Percentiles rank a stretch among this genome's conserved stretches.
phyloP scores from a whole-genome alignment of 2,329 filamentous ascomycete species.

The Cyphellophora attinorum region DNA sequence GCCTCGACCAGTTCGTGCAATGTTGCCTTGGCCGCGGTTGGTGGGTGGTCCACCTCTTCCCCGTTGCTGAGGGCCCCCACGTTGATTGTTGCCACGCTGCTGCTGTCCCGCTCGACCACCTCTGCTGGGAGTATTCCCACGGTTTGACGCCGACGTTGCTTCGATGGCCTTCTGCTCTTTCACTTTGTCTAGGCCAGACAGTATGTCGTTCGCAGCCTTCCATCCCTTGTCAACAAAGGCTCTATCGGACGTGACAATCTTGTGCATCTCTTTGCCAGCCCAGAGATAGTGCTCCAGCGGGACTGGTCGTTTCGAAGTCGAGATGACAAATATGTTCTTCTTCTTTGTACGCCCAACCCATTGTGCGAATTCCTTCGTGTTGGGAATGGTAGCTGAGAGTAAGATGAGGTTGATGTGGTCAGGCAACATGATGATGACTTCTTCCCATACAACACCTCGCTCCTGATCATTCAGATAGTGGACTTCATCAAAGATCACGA shows the following conservation, averaged over 20 bases:
- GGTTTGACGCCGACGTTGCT: constrained; percentile 23
- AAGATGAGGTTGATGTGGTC: constrained; percentile 94
- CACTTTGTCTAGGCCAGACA: constrained; percentile 72
- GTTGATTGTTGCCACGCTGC: constrained; percentile 43
- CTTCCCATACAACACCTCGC: constrained; percentile 96
- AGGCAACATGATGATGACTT: constrained; percentile 98
- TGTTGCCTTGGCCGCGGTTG: constrained; percentile 63
- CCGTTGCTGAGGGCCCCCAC: constrained; percentile 44
- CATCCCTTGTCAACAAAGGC: constrained; percentile 85
- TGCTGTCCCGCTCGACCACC: constrained; percentile 45
- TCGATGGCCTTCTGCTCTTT: constrained; percentile 46
- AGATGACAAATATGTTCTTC: constrained; percentile 98
- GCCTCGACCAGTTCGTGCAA: constrained; percentile 76
- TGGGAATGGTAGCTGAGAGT: constrained; percentile 91
- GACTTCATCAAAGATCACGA: constrained; percentile 97
- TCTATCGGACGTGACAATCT: constrained; percentile 90
- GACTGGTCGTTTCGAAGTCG: constrained; percentile 87
- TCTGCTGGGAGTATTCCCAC: constrained; percentile 38
- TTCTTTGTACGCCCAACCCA: constrained; percentile 98
- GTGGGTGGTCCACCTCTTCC: constrained; percentile 46
- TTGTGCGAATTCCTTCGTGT: constrained; percentile 94
- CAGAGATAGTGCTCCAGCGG: constrained; percentile 94
- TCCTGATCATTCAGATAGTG: constrained; percentile 97
- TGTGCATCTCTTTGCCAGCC: constrained; percentile 85
- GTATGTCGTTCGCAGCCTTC: constrained; percentile 80